Percentiles rank a stretch among this genome's conserved stretches.
Evolutionary conservation across 352 stramenopile genomes (phyloP).

Genomic region (Elongisporangium prolatum): DNA sequence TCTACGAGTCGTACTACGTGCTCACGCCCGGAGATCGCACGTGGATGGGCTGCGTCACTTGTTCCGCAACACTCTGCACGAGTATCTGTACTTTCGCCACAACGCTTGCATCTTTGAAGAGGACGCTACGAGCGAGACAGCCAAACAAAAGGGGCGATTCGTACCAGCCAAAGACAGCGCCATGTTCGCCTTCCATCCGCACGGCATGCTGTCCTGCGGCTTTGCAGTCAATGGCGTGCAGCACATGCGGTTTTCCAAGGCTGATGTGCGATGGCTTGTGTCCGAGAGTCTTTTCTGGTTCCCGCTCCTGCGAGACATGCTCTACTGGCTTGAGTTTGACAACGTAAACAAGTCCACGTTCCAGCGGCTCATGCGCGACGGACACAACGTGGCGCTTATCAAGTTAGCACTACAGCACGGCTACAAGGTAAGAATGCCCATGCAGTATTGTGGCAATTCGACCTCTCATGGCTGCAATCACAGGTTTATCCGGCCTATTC

Average conservation of each 20-base stretch:
- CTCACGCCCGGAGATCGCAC: conserved; percentile 7
- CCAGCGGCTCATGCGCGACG: conserved; percentile 36
- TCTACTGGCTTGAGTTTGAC: conserved; percentile 67
- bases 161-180: not conserved
- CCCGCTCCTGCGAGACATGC: conserved; percentile 56
- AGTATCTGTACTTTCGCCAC: not conserved
- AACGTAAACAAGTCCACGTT: conserved; percentile 49
- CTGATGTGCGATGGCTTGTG: conserved; percentile 56
- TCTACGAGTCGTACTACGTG: conserved; percentile 28
- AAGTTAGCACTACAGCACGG: conserved; percentile 90
- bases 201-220: conserved; percentile 55
- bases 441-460: not conserved
- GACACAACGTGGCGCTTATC: conserved; percentile 80
- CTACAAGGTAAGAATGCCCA: conserved; percentile 53
- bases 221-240: conserved; percentile 53
- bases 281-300: conserved; percentile 68
- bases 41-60: conserved; percentile 23
- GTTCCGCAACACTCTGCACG: conserved; percentile 25
- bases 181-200: conserved; percentile 56
- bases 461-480: no score
- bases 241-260: conserved; percentile 38
- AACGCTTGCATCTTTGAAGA: not conserved
- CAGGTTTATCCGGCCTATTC: conserved; percentile 67
- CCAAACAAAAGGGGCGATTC: not conserved
- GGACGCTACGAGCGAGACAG: not conserved